Conservation (phyloP, 768 basidiomycete genomes). For the Phlebiopsis flavidoalba region DNA sequence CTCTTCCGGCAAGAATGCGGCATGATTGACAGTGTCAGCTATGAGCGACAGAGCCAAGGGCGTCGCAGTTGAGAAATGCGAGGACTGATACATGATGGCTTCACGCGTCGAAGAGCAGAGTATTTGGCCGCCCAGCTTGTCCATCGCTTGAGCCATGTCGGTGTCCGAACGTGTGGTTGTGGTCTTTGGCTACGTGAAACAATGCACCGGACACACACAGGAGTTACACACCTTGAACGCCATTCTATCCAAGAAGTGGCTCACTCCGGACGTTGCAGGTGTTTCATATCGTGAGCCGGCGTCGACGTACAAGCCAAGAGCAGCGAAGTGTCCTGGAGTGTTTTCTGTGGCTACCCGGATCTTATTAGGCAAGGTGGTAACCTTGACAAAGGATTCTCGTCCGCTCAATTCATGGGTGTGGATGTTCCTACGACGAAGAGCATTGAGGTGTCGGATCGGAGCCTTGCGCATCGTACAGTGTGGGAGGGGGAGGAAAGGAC, state of each 20-base stretch:
- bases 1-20: slow-evolving; percentile 73
- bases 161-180: slow-evolving; percentile 67
- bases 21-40: slow-evolving; percentile 82
- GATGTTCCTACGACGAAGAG: neutral
- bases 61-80: slow-evolving; percentile 82
- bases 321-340: slow-evolving; percentile 91
- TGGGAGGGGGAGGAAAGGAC: neutral
- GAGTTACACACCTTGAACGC: slow-evolving; percentile 82
- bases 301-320: slow-evolving; percentile 90
- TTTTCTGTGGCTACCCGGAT: slow-evolving; percentile 88
- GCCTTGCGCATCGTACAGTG: slow-evolving; percentile 1
- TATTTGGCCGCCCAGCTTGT: slow-evolving; percentile 87
- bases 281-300: slow-evolving; percentile 91
- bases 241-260: slow-evolving; percentile 92
- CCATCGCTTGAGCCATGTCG: slow-evolving; percentile 77
- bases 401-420: slow-evolving; percentile 1
- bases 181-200: slow-evolving; percentile 41
- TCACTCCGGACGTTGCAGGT: slow-evolving; percentile 65
- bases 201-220: neutral
- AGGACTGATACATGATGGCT: slow-evolving; percentile 97
- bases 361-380: slow-evolving; percentile 89
- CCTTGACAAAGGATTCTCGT: slow-evolving; percentile 31
- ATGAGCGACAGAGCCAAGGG: slow-evolving; percentile 83
- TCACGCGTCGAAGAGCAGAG: slow-evolving; percentile 88
- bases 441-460: slow-evolving; percentile 1